Evolutionary conservation across 192 early-diverging fungal species (phyloP), one percentile per base, ranked within the genome.

Genomic region (Helicostylum pulchrum): DNA sequence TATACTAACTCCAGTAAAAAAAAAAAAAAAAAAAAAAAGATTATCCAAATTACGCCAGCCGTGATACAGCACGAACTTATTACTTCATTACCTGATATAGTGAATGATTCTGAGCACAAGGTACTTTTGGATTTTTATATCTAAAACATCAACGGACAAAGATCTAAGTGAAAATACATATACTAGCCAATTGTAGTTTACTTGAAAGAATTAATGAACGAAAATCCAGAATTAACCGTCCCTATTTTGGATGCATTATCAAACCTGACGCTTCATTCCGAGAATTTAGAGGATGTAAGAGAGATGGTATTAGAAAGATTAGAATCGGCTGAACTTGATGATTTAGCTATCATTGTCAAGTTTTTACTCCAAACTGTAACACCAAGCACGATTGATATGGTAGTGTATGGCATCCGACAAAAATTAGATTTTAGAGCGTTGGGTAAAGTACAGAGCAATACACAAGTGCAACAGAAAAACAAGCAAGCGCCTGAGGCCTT

Each of bases 41-140:
- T 89, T 9, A 78, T 89, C 34, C 67, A 80, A 7, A 73, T 86
- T 17, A 80, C 84, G 7, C 82, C 88, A n/a, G 53, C 78, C 3
- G 73, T 79, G 9, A 87, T 88, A 60, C 88, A 92, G 59, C 72
- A 81, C 34, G 91, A 92, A 67, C 85, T 92, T 7, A 89, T 92
- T 20, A 77, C 73, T 12, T 80, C 77, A 9, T 55, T 92, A n/a
- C 89, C 91, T 0, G 87, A 92, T 52, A 90, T 92, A 44, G 68
- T 92, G 12, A 83, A 80, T 4, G 89, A 92, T 61, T 78, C 85
- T 17, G 87, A 90, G 68, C 86, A 84, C 53, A 76, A 73, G 53
- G 78, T 83, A 72, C 23, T 20, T 62, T 12, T 14, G 17, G 2
- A 26, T 26, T 26, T n/a, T 26, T 26, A 26, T 2, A 2, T 26